Conservation (phyloP, 2,329 filamentous ascomycete species). For the Sphaerostilbella broomeana region DNA sequence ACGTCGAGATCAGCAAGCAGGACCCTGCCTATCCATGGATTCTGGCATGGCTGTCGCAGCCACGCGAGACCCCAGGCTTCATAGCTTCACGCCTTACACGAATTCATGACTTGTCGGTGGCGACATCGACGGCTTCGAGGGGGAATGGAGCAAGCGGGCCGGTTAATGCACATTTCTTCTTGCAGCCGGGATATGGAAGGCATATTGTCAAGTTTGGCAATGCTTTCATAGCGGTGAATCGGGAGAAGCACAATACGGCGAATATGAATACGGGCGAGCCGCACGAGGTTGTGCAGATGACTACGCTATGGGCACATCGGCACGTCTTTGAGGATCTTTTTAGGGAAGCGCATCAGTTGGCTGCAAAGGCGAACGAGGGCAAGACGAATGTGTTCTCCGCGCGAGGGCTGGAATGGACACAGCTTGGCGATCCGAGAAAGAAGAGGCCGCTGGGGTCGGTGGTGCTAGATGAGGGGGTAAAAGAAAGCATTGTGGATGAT, state of each 20-base stretch:
- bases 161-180: conserved; percentile 71
- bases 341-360: conserved; percentile 74
- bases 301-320: conserved; percentile 82
- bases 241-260: conserved; percentile 78
- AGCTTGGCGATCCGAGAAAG: conserved; percentile 74
- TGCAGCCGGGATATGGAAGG: conserved; percentile 85
- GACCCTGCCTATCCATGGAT: conserved; percentile 94
- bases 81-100: conserved; percentile 52
- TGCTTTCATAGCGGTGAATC: conserved; percentile 79
- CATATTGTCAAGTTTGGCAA: conserved; percentile 83
- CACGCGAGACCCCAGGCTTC: conserved; percentile 59
- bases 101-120: conserved; percentile 53
- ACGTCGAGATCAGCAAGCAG: conserved; percentile 90
- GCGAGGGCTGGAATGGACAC: conserved; percentile 76
- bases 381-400: conserved; percentile 90
- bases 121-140: conserved; percentile 53
- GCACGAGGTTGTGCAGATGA: conserved; percentile 89
- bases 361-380: conserved; percentile 74
- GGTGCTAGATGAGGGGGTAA: conserved; percentile 74
- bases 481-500: conserved; percentile 72
- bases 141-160: conserved; percentile 56
- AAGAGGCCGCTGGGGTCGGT: conserved; percentile 88
- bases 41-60: conserved; percentile 85
- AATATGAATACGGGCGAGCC: conserved; percentile 79
- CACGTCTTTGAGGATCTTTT: conserved; percentile 89